Conservation (phyloP, 2,329 filamentous ascomycete species). For the Didymella segeticola region DNA sequence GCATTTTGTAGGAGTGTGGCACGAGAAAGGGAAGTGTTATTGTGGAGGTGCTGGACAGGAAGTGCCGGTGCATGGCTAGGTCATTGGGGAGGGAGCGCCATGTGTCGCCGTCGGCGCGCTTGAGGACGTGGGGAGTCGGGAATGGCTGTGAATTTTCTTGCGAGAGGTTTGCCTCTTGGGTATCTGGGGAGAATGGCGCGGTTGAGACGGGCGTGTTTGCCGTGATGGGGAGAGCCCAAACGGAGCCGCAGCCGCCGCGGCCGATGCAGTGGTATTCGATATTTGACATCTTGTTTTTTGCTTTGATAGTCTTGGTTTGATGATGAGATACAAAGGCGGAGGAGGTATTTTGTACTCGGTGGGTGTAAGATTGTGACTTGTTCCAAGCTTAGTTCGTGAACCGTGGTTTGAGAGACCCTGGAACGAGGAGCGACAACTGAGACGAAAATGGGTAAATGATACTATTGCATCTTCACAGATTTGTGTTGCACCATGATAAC, state of each 20-base stretch:
- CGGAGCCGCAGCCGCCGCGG: background rate
- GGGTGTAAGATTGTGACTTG: no score
- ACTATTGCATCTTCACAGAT: no score
- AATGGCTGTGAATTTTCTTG: no score
- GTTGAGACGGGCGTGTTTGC: background rate
- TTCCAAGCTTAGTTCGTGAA: no score
- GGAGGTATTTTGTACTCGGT: background rate
- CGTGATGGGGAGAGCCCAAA: background rate
- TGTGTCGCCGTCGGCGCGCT: background rate
- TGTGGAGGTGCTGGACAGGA: background rate
- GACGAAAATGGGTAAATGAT: no score
- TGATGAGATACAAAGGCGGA: background rate
- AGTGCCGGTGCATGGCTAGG: background rate
- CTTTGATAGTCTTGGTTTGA: background rate
- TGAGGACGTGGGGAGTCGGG: background rate
- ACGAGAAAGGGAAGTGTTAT: background rate
- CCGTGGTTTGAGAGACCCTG: no score
- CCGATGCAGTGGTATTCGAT: conserved; percentile 1
- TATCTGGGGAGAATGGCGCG: background rate
- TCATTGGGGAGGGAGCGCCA: background rate
- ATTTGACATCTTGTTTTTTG: background rate
- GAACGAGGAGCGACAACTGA: no score
- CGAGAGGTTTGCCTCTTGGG: no score
- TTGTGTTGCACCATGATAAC: no score
- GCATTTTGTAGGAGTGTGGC: background rate